Evolutionary conservation across 495 filamentous ascomycete species (phyloP).

Genomic region (Astrocystis sublimbata): DNA sequence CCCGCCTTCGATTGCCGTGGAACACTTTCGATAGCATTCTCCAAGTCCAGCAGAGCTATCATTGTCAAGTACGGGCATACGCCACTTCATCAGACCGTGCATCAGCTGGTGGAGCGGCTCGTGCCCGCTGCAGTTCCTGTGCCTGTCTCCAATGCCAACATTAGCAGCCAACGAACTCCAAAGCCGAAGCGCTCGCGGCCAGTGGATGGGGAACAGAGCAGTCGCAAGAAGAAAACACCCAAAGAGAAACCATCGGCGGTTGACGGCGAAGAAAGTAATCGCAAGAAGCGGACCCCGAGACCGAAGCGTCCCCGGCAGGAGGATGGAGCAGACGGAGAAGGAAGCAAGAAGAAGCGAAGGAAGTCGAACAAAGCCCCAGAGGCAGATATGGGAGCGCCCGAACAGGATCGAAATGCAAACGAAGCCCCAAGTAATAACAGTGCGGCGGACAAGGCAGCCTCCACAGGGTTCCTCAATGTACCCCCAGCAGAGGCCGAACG

Average conservation of each 20-base stretch:
- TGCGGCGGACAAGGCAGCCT: background rate
- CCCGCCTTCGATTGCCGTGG: slow-evolving; percentile 55
- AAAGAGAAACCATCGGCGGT: slow-evolving; percentile 22
- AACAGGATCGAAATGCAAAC: slow-evolving; percentile 9
- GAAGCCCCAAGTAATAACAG: slow-evolving; percentile 10
- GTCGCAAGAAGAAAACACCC: slow-evolving; percentile 29
- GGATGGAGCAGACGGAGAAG: slow-evolving; percentile 28
- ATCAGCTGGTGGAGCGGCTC: slow-evolving; percentile 41
- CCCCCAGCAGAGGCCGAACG: slow-evolving; percentile 45
- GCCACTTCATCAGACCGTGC: slow-evolving; percentile 48
- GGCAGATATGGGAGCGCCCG: slow-evolving; percentile 18
- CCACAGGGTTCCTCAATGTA: slow-evolving; percentile 37
- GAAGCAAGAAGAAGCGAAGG: slow-evolving; percentile 30
- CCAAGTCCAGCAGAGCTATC: slow-evolving; percentile 38
- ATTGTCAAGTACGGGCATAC: slow-evolving; percentile 51
- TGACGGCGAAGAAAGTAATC: slow-evolving; percentile 15
- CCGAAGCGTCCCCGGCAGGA: slow-evolving; percentile 25
- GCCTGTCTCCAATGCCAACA: slow-evolving; percentile 4
- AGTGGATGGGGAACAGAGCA: slow-evolving; percentile 25
- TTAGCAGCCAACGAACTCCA: slow-evolving; percentile 19
- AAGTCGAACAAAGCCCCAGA: slow-evolving; percentile 29
- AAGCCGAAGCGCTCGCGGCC: slow-evolving; percentile 28
- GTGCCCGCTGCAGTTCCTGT: slow-evolving; percentile 31
- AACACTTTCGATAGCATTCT: slow-evolving; percentile 44
- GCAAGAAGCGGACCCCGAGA: slow-evolving; percentile 25